These are phyloP conservation scores for Rhizoctonia solani DNA, from an alignment of 1,284 basidiomycete genomes.

Conservation along the genomic window DNA sequence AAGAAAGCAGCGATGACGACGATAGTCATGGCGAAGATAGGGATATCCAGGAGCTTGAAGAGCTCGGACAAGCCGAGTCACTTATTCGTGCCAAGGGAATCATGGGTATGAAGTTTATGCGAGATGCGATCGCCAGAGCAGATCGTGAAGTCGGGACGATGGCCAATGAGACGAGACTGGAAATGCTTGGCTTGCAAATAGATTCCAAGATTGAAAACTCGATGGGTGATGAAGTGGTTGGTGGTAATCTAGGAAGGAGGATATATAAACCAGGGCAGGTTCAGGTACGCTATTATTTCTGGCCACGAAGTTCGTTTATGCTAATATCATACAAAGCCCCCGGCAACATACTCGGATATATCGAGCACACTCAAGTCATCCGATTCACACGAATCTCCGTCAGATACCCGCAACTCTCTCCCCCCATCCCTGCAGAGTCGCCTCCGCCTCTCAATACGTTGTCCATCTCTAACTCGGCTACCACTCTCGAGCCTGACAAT, in stretches of 20 bases:
- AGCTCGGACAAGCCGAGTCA: constrained; percentile 40
- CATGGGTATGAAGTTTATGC: constrained; percentile 96
- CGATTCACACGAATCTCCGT: constrained; percentile 3
- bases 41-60: constrained; percentile 53
- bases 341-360: constrained; percentile 12
- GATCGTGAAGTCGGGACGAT: constrained; percentile 60
- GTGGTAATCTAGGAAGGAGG: constrained; percentile 6
- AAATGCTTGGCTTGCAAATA: constrained; percentile 53
- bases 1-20: constrained; percentile 53
- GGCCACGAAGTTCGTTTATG: background rate
- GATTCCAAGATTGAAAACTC: constrained; percentile 47
- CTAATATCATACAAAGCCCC: background rate
- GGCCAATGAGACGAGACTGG: constrained; percentile 70
- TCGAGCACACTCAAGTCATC: constrained; percentile 18
- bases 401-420: constrained; percentile 2
- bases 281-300: constrained; percentile 1
- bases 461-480: background rate
- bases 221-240: constrained; percentile 6
- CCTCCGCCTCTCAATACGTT: background rate
- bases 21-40: constrained; percentile 53
- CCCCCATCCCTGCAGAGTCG: no score
- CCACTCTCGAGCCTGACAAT: background rate
- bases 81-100: constrained; percentile 57
- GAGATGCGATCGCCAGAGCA: constrained; percentile 77
- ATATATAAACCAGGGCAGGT: constrained; percentile 24